Conservation (phyloP, 352 stramenopile species). For the Pythium aristosporum region DNA sequence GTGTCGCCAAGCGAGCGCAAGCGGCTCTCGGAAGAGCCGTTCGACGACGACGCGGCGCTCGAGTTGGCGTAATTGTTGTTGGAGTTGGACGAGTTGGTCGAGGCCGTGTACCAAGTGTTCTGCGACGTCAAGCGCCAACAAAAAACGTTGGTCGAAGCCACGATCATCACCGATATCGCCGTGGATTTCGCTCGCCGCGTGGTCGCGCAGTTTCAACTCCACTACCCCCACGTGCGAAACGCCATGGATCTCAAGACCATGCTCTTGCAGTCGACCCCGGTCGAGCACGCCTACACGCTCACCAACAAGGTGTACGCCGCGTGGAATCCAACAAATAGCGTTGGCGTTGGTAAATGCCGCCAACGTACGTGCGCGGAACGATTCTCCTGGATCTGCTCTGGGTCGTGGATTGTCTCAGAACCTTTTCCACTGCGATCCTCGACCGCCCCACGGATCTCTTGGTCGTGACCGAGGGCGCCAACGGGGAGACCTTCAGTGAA, state of each 20-base stretch:
- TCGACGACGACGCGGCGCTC: background rate
- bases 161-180: background rate
- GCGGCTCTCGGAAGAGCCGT: background rate
- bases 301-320: background rate
- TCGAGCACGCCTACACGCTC: too few species aligned
- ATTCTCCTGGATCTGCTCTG: too few species aligned
- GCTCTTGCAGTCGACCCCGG: background rate
- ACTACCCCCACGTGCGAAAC: background rate
- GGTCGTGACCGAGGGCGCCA: background rate
- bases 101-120: constrained; percentile 6
- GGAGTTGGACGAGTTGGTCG: constrained; percentile 3
- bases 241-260: background rate
- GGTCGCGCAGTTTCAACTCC: background rate
- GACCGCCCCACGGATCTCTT: background rate
- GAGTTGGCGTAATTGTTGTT: background rate
- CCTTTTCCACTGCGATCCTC: too few species aligned
- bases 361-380: too few species aligned
- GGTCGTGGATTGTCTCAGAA: too few species aligned
- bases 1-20: background rate
- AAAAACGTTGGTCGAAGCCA: constrained; percentile 1
- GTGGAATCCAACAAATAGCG: background rate
- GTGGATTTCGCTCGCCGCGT: background rate
- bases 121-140: constrained; percentile 13
- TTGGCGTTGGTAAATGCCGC: background rate
- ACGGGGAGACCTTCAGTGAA: background rate